Percentiles rank a stretch among this genome's conserved stretches.
Conservation (phyloP, 1,139 yeast species). For the Hyphopichia pseudoburtonii region DNA sequence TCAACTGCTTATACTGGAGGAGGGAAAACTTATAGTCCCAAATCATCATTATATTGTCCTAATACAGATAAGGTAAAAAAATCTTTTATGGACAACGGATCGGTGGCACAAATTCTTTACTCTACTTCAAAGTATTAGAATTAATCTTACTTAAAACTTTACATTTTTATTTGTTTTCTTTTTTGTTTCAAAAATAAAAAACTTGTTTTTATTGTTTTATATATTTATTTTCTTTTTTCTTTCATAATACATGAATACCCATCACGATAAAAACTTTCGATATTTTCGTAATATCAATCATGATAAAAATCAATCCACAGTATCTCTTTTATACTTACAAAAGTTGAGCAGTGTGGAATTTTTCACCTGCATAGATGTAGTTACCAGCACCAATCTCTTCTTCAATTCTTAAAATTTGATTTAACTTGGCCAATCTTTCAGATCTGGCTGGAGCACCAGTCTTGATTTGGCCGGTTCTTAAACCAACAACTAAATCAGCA, state of each 20-base stretch:
- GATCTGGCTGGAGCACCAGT: constrained; percentile 98
- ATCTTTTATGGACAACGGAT: constrained; percentile 22
- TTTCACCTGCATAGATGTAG: constrained; percentile 83
- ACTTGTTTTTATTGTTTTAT: background rate
- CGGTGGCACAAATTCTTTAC: constrained; percentile 27
- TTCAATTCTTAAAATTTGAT: constrained; percentile 92
- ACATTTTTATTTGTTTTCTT: no score
- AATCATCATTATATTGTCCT: constrained; percentile 12
- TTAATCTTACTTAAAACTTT: no score
- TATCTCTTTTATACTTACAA: no score
- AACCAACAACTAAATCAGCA: constrained; percentile 91
- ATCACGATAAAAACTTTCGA: no score
- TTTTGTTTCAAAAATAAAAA: background rate
- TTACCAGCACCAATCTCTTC: constrained; percentile 82
- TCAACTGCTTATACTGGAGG: background rate
- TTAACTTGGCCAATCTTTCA: constrained; percentile 92
- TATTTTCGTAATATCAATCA: no score
- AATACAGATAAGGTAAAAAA: constrained; percentile 6
- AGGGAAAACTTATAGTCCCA: constrained; percentile 4
- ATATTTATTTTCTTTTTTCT: background rate
- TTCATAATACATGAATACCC: no score
- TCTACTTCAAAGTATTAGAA: no score
- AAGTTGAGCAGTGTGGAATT: constrained; percentile 53
- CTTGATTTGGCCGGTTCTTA: constrained; percentile 93
- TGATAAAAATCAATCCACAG: no score